These are phyloP conservation scores for Phytophthora europaea DNA, from an alignment of 352 stramenopile species.

Conservation along the genomic window DNA sequence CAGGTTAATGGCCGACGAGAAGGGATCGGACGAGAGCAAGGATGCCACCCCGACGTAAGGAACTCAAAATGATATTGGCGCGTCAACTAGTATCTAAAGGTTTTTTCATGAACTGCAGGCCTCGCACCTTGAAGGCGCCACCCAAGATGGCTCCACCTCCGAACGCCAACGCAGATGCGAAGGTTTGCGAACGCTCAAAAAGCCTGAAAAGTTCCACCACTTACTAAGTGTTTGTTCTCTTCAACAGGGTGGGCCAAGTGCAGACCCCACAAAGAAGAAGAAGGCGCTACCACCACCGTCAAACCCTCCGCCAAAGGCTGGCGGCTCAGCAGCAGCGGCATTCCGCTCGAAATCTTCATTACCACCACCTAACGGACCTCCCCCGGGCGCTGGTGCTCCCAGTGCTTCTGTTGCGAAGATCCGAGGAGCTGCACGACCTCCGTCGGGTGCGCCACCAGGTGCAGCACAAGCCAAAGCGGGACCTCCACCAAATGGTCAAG, in stretches of 20 bases:
- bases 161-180: constrained; percentile 38
- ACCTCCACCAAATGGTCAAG: background rate
- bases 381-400: constrained; percentile 52
- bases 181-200: constrained; percentile 24
- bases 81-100: background rate
- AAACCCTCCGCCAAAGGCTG: constrained; percentile 72
- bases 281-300: constrained; percentile 74
- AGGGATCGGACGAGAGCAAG: constrained; percentile 43
- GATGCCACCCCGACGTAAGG: constrained; percentile 37
- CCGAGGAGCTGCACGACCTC: constrained; percentile 58
- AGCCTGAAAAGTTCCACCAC: background rate
- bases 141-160: constrained; percentile 51
- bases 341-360: constrained; percentile 76
- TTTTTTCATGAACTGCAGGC: constrained; percentile 10
- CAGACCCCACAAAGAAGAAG: constrained; percentile 60
- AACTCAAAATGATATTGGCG: background rate
- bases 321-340: constrained; percentile 62
- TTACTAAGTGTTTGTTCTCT: background rate
- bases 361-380: constrained; percentile 70
- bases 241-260: constrained; percentile 23
- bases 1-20: constrained; percentile 49
- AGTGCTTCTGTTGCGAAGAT: constrained; percentile 85
- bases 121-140: constrained; percentile 42
- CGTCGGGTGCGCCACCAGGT: constrained; percentile 51
- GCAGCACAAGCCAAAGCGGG: constrained; percentile 36